These are phyloP conservation scores for Chalciporus chontae DNA, from an alignment of 768 basidiomycete species.

Conservation along the genomic window DNA sequence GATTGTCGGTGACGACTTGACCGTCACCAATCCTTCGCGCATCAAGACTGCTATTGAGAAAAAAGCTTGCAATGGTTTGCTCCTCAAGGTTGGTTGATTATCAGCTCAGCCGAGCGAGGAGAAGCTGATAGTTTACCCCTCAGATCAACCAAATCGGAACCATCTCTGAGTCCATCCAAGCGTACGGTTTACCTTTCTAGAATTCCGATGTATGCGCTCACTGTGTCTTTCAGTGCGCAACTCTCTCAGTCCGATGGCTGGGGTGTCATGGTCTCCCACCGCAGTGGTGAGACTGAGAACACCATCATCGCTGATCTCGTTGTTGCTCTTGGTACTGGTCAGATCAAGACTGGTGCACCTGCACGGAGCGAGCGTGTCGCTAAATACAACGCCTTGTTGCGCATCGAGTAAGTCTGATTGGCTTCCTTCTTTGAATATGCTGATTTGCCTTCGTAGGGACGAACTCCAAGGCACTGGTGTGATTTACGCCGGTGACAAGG, in stretches of 20 bases:
- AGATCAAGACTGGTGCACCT: slow-evolving; percentile 99
- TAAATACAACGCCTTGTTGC: slow-evolving; percentile 87
- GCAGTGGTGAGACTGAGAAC: slow-evolving; percentile 97
- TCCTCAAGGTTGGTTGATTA: slow-evolving; percentile 72
- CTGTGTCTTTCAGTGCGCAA: slow-evolving; percentile 62
- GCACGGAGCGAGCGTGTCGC: slow-evolving; percentile 95
- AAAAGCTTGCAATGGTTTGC: slow-evolving; percentile 98
- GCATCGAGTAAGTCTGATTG: slow-evolving; percentile 69
- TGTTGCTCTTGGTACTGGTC: slow-evolving; percentile 87
- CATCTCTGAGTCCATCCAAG: slow-evolving; percentile 98
- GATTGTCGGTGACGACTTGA: slow-evolving; percentile 95
- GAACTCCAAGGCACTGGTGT: slow-evolving; percentile 65
- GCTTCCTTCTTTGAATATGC: neutral
- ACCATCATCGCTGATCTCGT: slow-evolving; percentile 94
- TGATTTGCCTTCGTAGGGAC: slow-evolving; percentile 47
- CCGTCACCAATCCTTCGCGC: slow-evolving; percentile 94
- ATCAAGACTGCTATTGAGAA: slow-evolving; percentile 99
- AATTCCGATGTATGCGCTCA: neutral
- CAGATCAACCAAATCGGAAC: slow-evolving; percentile 98
- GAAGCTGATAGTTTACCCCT: slow-evolving; percentile 2
- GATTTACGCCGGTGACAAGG: slow-evolving; percentile 73
- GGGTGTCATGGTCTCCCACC: slow-evolving; percentile 99
- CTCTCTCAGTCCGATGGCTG: slow-evolving; percentile 93
- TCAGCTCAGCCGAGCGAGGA: neutral
- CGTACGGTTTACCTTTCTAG: slow-evolving; percentile 52